phyloP scores from a whole-genome alignment of 352 stramenopile genomes.

The Pythium folliculosum region DNA sequence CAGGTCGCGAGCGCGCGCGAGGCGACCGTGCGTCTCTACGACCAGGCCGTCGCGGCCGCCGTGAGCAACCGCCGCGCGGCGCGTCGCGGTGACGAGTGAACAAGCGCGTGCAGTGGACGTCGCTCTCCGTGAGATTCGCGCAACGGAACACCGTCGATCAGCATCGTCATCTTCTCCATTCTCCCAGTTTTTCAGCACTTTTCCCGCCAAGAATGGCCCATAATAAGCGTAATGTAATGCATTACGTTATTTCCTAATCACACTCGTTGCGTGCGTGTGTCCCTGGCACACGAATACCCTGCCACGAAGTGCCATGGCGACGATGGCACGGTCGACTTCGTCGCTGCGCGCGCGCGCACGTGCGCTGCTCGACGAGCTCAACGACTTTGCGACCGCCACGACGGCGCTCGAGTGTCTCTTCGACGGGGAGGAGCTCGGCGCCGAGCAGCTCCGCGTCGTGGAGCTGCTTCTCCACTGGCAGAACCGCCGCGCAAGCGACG shows the following conservation, averaged over 20 bases:
- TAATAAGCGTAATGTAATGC: constrained; percentile 17
- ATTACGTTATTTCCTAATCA: constrained; percentile 22
- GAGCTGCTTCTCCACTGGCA: constrained; percentile 28
- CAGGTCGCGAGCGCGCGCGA: background rate
- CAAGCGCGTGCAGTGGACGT: background rate
- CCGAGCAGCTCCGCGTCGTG: constrained; percentile 17
- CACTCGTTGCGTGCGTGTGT: background rate
- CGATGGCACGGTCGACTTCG: too few species aligned
- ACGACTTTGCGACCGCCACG: constrained; percentile 53
- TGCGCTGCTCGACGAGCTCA: constrained; percentile 54
- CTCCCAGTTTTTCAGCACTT: background rate
- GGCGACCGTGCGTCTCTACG: constrained; percentile 14
- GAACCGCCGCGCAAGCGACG: constrained; percentile 9
- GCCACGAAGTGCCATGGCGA: too few species aligned
- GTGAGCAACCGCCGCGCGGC: background rate
- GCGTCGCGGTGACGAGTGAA: background rate
- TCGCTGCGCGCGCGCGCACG: constrained; percentile 26
- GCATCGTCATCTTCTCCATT: background rate
- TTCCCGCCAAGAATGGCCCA: background rate
- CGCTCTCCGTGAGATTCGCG: background rate
- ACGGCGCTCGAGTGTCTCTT: constrained; percentile 57
- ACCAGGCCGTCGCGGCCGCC: background rate
- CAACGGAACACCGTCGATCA: too few species aligned
- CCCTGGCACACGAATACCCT: background rate
- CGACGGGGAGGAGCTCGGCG: constrained; percentile 20